Evolutionary conservation across 352 stramenopile species (phyloP).

Genomic region (Pythium vanterpoolii): DNA sequence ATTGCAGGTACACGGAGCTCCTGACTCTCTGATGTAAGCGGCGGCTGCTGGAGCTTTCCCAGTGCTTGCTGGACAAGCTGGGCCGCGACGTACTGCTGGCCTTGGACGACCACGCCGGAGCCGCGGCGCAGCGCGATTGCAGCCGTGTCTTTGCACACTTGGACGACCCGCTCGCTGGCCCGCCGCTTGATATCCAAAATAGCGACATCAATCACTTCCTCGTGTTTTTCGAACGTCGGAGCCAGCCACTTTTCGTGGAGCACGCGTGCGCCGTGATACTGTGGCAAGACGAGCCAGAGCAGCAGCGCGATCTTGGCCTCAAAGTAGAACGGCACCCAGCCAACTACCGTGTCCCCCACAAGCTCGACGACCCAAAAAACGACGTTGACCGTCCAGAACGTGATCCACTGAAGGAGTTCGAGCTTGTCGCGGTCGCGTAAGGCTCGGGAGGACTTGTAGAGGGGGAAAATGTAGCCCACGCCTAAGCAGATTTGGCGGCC

Average conservation of each 20-base stretch:
- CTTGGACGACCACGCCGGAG: conserved; percentile 56
- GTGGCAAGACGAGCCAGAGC: conserved; percentile 65
- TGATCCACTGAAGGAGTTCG: conserved; percentile 62
- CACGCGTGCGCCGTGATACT: conserved; percentile 44
- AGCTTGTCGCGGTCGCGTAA: conserved; percentile 37
- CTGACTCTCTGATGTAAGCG: conserved; percentile 1
- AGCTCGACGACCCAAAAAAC: conserved; percentile 58
- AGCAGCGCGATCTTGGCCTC: conserved; percentile 68
- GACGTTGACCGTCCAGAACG: conserved; percentile 63
- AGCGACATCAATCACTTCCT: conserved; percentile 52
- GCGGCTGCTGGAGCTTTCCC: conserved; percentile 14
- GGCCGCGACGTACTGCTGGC: conserved; percentile 58
- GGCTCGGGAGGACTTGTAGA: conserved; percentile 57
- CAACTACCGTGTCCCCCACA: conserved; percentile 50
- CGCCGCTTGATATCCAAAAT: conserved; percentile 57
- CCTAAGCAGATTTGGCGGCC: conserved; percentile 51
- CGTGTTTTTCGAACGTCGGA: conserved; percentile 65
- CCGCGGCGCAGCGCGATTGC: conserved; percentile 52
- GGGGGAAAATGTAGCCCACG: conserved; percentile 56
- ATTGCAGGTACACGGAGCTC: conserved; percentile 22
- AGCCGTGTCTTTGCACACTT: conserved; percentile 64
- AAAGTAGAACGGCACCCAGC: conserved; percentile 70
- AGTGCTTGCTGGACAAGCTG: conserved; percentile 70
- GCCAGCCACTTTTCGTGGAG: conserved; percentile 58
- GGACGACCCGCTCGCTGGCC: conserved; percentile 60